Conservation (phyloP, 2,329 filamentous ascomycete species). For the Periglandula ipomoeae region DNA sequence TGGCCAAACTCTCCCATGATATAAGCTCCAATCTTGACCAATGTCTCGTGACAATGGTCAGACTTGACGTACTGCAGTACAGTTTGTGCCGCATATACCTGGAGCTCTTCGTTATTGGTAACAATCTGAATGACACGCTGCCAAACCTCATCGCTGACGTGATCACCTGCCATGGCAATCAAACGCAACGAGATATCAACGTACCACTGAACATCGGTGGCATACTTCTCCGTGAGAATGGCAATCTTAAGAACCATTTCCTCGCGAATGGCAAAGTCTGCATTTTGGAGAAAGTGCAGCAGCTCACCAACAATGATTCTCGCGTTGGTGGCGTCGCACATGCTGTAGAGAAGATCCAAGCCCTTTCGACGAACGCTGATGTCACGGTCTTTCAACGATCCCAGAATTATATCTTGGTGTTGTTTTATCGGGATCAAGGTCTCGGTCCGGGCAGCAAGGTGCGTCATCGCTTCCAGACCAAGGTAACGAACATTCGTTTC, state of each 20-base stretch:
- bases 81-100: constrained; percentile 92
- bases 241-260: constrained; percentile 99
- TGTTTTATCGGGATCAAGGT: constrained; percentile 96
- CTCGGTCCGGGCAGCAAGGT: constrained; percentile 86
- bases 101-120: constrained; percentile 96
- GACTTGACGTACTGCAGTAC: constrained; percentile 86
- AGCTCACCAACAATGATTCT: constrained; percentile 89
- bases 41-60: constrained; percentile 89
- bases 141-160: constrained; percentile 99
- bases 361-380: constrained; percentile 96
- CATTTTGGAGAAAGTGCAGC: constrained; percentile 87
- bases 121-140: constrained; percentile 98
- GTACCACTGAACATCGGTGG: constrained; percentile 98
- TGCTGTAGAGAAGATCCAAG: constrained; percentile 94
- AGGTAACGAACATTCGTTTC: constrained; percentile 97
- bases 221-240: constrained; percentile 96
- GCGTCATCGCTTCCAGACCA: constrained; percentile 94
- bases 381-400: constrained; percentile 87
- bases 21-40: constrained; percentile 97
- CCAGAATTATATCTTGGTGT: constrained; percentile 92
- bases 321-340: constrained; percentile 96
- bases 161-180: constrained; percentile 93
- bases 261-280: constrained; percentile 94
- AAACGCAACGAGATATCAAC: constrained; percentile 93
- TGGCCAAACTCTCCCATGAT: constrained; percentile 96